These are phyloP conservation scores for Cynanchum wilfordii DNA, from an alignment of 257 asterid species.

Conservation along the genomic window DNA sequence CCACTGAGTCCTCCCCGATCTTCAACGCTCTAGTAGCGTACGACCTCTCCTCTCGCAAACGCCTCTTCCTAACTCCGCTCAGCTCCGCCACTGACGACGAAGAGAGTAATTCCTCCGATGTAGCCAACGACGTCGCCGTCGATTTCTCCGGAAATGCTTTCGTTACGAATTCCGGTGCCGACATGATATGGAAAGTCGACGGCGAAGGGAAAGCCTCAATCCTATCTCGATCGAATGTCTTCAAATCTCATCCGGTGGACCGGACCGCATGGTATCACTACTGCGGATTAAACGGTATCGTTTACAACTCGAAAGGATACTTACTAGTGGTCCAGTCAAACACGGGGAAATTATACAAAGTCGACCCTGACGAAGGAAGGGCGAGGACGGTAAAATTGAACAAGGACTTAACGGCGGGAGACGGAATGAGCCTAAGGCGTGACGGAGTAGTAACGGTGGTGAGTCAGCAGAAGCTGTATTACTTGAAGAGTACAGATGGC, in stretches of 20 bases:
- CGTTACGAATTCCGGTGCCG: constrained; percentile 60
- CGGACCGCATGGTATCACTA: constrained; percentile 13
- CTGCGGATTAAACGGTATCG: constrained; percentile 64
- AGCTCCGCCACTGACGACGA: constrained; percentile 28
- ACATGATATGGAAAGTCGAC: constrained; percentile 56
- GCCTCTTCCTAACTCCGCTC: constrained; percentile 45
- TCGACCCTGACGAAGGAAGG: constrained; percentile 56
- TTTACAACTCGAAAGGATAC: constrained; percentile 56
- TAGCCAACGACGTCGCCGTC: constrained; percentile 52
- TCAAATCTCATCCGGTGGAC: constrained; percentile 40
- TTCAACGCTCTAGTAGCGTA: constrained; percentile 57
- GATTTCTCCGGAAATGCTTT: constrained; percentile 69
- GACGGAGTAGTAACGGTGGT: constrained; percentile 80
- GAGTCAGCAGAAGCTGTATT: constrained; percentile 45
- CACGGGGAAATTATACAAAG: constrained; percentile 62
- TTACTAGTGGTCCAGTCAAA: constrained; percentile 62
- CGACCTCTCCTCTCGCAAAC: constrained; percentile 43
- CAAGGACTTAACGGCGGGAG: constrained; percentile 50
- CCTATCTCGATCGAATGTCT: constrained; percentile 39
- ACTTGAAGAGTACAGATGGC: constrained; percentile 58
- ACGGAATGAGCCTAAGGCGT: constrained; percentile 50
- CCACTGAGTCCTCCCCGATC: constrained; percentile 25
- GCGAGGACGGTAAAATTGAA: constrained; percentile 49
- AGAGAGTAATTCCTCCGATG: constrained; percentile 19
- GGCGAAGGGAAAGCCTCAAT: constrained; percentile 48